Base-by-base conservation (phyloP, 352 stramenopile genomes). In the Pythium periplocum region DNA sequence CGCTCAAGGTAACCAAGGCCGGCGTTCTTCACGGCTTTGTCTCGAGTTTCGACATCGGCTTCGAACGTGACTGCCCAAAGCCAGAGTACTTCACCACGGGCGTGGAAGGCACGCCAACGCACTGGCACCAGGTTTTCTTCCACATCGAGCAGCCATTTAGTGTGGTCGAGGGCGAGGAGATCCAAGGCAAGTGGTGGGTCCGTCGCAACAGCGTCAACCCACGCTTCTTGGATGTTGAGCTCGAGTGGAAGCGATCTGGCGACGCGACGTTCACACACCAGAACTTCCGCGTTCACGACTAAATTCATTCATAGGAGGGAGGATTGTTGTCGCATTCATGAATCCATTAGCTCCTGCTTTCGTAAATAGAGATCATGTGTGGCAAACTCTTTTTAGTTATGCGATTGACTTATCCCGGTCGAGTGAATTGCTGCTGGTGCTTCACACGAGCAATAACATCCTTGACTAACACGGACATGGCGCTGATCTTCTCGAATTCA, bases 41-140 rank as follows among this genome's bases (percentile, higher is more conserved):
- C 17, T 90, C 89, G 8, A 98, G 96, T 71, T 99, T 99, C 66
- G 96, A 99, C 78, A 98, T 97, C 61, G 86, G 81, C 9, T 99
- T 99, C 62, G 78, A 90, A 63, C 96, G 89, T 42, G 79, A 83
- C 52, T 88, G 95, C 52, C 73, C 84, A 35, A 96, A 95, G 58
- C 95, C 96, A 10, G 86, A 99, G 54, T 94, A 90, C 53, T 99
- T 99, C 61, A 97, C 87, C 3, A 99, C 96, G 3, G 89, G 83
- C 40, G 70, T 69, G 10, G 78, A 93, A 57, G 86, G 73, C 45
- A 87, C 81, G 17, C 96, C 97, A 52, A 99, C 97, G 7, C 97
- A 99, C 71, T 99, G 97, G 97, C 98, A 99, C 68, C 97, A 99
- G 64, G 96, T 96, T 10, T 93, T 98, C n/a, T 97, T 99, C 63